Percentiles rank a stretch among this genome's conserved stretches.
These are phyloP conservation scores for Bondarzewia mesenterica DNA, from an alignment of 1,284 basidiomycete species.

Conservation along the genomic window DNA sequence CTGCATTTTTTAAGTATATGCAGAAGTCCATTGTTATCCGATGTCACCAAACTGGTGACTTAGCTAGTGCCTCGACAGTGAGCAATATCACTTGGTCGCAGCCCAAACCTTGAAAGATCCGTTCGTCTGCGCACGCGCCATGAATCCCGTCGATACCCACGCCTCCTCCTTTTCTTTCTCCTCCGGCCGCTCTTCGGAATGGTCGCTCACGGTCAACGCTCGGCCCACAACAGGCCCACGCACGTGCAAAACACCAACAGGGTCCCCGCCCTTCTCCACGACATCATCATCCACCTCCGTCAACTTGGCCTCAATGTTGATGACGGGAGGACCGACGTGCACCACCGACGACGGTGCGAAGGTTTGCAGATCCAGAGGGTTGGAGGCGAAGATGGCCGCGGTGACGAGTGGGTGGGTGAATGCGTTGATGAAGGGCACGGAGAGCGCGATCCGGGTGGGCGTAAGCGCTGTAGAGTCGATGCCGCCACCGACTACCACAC, in stretches of 20 bases:
- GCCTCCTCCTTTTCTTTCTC: slow-evolving; percentile 27
- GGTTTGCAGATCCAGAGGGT: slow-evolving; percentile 68
- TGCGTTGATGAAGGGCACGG: slow-evolving; percentile 59
- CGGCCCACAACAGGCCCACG: slow-evolving; percentile 45
- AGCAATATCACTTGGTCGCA: slow-evolving; percentile 5
- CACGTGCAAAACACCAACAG: slow-evolving; percentile 25
- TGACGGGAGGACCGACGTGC: slow-evolving; percentile 63
- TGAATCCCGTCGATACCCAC: slow-evolving; percentile 43
- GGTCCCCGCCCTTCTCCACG: slow-evolving; percentile 47
- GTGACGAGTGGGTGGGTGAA: slow-evolving; percentile 52
- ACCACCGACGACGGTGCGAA: slow-evolving; percentile 40
- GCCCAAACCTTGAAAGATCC: slow-evolving; percentile 44
- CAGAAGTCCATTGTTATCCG: no score
- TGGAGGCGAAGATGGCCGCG: slow-evolving; percentile 65
- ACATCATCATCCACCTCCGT: slow-evolving; percentile 49
- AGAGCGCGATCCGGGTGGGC: slow-evolving; percentile 59
- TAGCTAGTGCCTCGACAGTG: no score
- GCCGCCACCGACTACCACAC: slow-evolving; percentile 50
- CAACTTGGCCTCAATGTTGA: slow-evolving; percentile 70
- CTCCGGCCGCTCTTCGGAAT: slow-evolving; percentile 24
- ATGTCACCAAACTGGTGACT: no score
- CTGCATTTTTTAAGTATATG: no score
- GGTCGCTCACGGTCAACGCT: slow-evolving; percentile 32
- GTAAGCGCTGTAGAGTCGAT: slow-evolving; percentile 34
- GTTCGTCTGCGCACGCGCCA: slow-evolving; percentile 48